phyloP scores from a whole-genome alignment of 2,329 filamentous ascomycete genomes.

The Orbilia quercus region DNA sequence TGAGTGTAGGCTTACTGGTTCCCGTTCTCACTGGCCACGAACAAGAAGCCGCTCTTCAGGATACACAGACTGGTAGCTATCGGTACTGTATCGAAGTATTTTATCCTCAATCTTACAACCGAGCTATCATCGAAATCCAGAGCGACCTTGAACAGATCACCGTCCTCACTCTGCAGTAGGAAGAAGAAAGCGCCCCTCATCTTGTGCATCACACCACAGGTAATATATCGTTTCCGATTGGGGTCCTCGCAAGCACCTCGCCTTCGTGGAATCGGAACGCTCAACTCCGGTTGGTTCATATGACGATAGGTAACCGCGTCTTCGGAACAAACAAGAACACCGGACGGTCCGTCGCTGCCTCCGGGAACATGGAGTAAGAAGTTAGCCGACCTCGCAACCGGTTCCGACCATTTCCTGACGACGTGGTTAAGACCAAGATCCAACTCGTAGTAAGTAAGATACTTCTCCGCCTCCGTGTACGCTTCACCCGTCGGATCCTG shows the following conservation, averaged over 20 bases:
- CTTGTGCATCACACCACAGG: slow-evolving; percentile 96
- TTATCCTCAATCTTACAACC: slow-evolving; percentile 85
- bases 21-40: slow-evolving; percentile 89
- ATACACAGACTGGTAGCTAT: slow-evolving; percentile 89
- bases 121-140: slow-evolving; percentile 90
- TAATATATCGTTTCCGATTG: slow-evolving; percentile 85
- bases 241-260: slow-evolving; percentile 91
- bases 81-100: slow-evolving; percentile 97
- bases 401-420: slow-evolving; percentile 93
- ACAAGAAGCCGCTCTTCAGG: slow-evolving; percentile 93
- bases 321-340: slow-evolving; percentile 92
- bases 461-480: slow-evolving; percentile 83
- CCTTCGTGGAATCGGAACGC: slow-evolving; percentile 87
- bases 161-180: slow-evolving; percentile 92
- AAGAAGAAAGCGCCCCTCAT: slow-evolving; percentile 98
- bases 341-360: slow-evolving; percentile 90
- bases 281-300: slow-evolving; percentile 89
- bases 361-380: slow-evolving; percentile 95
- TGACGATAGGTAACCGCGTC: slow-evolving; percentile 98
- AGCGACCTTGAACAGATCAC: slow-evolving; percentile 97
- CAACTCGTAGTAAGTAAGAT: slow-evolving; percentile 95
- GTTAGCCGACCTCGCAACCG: slow-evolving; percentile 87
- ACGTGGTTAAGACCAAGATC: slow-evolving; percentile 97
- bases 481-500: slow-evolving; percentile 89
- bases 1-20: slow-evolving; percentile 70